Evolutionary conservation across 352 stramenopile species (phyloP), one percentile per base, ranked within the genome.

Genomic region (Phytophthora citrophthora): DNA sequence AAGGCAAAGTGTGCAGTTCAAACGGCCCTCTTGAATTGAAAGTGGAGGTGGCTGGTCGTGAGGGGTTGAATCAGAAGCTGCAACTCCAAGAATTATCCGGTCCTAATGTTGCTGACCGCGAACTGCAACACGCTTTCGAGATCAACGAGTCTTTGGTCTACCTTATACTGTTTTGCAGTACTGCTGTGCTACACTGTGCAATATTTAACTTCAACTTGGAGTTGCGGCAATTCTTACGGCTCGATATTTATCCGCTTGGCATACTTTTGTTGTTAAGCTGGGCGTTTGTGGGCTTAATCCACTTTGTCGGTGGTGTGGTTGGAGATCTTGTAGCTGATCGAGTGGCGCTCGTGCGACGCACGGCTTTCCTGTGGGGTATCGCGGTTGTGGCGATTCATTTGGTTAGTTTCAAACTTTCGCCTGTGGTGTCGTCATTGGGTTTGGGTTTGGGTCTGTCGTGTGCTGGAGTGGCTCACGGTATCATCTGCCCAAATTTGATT

Each of bases 201-300:
- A 70, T 89, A 34, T 89, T 90, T 64, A 88, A 85, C 54, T 83
- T 89, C 38, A 86, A 72, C 51, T 59, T 72, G 15, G 77, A 78
- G 13, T 16, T 93, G 11, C 77, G 80, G 3, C 70, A 65, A 29
- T 73, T 81, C 7, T 72, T 90, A 27, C 54, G 31, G 9, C 65
- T 91, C 38, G 76, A 93, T 3, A 47, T 53, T 27, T 63, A 81
- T 7, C 81, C 84, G 12, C 77, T 93, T 15, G 80, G 84, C 2
- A 46, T 89, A 4, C 67, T 83, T 11, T 49, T 93, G 59, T 61
- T 93, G 32, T 52, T 89, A 10, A 72, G 74, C 29, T 91, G 80
- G 79, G 71, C 70, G 18, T 63, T 89, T 47, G 48, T 88, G 16
- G 82, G 79, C 1, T 58, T 93, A 20, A 43, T 79, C 8, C 79